Conservation (phyloP, 148 eudicot genomes). For the Diospyros lotus region DNA sequence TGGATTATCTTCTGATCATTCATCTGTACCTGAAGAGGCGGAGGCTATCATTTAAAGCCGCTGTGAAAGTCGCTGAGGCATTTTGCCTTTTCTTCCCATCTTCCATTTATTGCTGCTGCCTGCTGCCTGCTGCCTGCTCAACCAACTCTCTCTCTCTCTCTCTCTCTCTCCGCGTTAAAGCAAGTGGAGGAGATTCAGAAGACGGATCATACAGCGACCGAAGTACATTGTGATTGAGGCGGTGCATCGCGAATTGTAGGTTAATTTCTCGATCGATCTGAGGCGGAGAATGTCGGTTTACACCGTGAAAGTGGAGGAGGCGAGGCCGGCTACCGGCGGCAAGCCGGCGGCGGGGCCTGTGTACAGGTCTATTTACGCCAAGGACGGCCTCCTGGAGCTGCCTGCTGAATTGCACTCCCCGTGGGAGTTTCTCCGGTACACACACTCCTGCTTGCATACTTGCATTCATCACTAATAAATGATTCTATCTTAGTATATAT, state of each 20-base stretch:
- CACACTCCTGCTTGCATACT: background rate
- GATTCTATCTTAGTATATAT: no score
- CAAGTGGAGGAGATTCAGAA: background rate
- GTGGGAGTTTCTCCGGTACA: constrained; percentile 84
- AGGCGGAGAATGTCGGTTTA: constrained; percentile 36
- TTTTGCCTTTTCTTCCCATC: background rate
- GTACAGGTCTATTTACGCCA: constrained; percentile 73
- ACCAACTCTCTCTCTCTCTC: constrained; percentile 12
- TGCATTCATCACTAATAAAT: no score
- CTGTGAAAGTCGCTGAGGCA: constrained; percentile 17
- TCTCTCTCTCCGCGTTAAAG: background rate
- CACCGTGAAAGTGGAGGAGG: constrained; percentile 62
- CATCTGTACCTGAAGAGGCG: no score
- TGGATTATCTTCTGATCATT: no score
- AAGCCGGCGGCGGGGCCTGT: constrained; percentile 79
- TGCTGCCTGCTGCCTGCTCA: constrained; percentile 10
- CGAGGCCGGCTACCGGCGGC: constrained; percentile 35
- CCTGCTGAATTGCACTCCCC: constrained; percentile 55
- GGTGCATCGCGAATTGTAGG: background rate
- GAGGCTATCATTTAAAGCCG: constrained; percentile 14
- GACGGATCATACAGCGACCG: background rate
- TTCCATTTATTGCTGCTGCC: constrained; percentile 24
- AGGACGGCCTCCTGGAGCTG: constrained; percentile 64
- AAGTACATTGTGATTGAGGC: background rate
- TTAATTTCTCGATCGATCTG: background rate